Percentiles rank a stretch among this genome's conserved stretches.
Conservation (phyloP, 1,139 yeast species). For the Pichia sp. region DNA sequence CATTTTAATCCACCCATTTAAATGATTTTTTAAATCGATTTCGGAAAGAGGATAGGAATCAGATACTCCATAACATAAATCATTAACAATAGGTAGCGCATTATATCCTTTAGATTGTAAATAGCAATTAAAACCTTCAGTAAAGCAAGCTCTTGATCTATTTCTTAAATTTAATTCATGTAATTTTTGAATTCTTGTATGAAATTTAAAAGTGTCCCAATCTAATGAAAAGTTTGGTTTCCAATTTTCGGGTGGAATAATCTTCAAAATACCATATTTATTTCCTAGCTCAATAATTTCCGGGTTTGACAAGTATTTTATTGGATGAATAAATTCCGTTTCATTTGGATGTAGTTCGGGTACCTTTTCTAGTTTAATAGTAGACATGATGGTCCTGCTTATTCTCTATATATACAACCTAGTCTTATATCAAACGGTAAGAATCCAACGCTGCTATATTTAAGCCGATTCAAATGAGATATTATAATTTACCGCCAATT, state of each 20-base stretch:
- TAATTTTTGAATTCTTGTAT: constrained; percentile 57
- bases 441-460: neutral
- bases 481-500: neutral
- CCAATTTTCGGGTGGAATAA: constrained; percentile 58
- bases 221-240: constrained; percentile 50
- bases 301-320: constrained; percentile 49
- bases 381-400: neutral
- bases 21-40: neutral
- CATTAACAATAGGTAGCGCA: constrained; percentile 13
- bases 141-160: constrained; percentile 56
- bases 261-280: constrained; percentile 56
- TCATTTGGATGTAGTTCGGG: constrained; percentile 36
- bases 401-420: neutral
- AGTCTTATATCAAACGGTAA: neutral
- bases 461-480: neutral
- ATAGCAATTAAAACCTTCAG: constrained; percentile 53
- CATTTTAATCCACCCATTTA: constrained; percentile 22
- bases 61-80: constrained; percentile 14
- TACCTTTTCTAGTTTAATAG: neutral
- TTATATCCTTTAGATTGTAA: constrained; percentile 35
- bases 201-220: constrained; percentile 46
- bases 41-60: constrained; percentile 1
- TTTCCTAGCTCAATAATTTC: constrained; percentile 48
- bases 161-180: constrained; percentile 58
- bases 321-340: constrained; percentile 56